A percentile compares a stretch with the other conserved stretches of the same genome.
These are phyloP conservation scores for Pythium oligandrum DNA, from an alignment of 352 stramenopile genomes.

Conservation along the genomic window DNA sequence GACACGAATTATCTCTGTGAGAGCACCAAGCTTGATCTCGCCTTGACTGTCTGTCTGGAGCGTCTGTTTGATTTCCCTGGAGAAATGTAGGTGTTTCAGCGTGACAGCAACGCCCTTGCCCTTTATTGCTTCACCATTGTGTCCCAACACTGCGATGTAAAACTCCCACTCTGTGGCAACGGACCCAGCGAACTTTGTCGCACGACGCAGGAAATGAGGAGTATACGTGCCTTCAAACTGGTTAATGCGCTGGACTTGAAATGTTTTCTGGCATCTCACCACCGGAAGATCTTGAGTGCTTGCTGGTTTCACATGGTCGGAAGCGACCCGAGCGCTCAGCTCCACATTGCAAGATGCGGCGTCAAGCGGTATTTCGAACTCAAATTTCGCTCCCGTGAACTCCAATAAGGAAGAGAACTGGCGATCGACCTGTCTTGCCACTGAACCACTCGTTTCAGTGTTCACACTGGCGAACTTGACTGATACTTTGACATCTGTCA, in stretches of 20 bases:
- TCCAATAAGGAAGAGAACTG: not conserved
- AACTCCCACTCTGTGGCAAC: slow-evolving; percentile 18
- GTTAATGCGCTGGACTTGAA: slow-evolving; percentile 33
- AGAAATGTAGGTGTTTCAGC: slow-evolving; percentile 26
- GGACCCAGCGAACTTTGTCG: not conserved
- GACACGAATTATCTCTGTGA: slow-evolving; percentile 19
- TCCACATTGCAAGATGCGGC: slow-evolving; percentile 11
- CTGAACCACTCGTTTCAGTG: not conserved
- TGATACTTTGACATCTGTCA: slow-evolving; percentile 14
- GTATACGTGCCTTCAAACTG: slow-evolving; percentile 28
- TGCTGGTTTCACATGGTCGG: not conserved
- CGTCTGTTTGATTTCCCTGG: slow-evolving; percentile 5
- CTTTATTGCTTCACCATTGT: slow-evolving; percentile 44
- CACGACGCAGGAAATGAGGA: slow-evolving; percentile 29
- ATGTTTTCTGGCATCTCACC: slow-evolving; percentile 25
- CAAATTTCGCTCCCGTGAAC: not conserved
- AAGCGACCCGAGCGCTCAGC: slow-evolving; percentile 12
- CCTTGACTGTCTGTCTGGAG: slow-evolving; percentile 29
- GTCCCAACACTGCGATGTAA: slow-evolving; percentile 30
- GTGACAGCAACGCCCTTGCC: slow-evolving; percentile 18
- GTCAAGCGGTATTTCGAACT: slow-evolving; percentile 7
- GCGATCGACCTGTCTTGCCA: not conserved
- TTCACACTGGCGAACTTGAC: slow-evolving; percentile 7
- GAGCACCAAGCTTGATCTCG: slow-evolving; percentile 33
- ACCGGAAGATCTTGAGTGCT: slow-evolving; percentile 15